Conservation (phyloP, 176 grass and related monocot species). For the Ampelocalamus luodianensis region DNA sequence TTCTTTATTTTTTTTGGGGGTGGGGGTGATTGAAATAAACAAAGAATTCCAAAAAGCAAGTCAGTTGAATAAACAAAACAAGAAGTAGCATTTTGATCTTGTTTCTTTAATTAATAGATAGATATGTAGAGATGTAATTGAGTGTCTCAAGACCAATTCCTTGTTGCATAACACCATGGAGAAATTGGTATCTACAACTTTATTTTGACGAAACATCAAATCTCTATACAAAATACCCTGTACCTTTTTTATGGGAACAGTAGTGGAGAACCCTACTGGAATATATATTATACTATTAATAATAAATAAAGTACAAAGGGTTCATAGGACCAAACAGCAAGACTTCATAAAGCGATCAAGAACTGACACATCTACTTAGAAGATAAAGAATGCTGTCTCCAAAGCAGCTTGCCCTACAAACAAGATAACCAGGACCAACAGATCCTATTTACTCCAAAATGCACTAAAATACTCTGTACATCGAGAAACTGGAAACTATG, state of each 20-base stretch:
- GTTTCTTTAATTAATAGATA: neutral
- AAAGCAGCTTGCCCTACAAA: neutral
- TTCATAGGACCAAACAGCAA: neutral
- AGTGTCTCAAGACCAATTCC: neutral
- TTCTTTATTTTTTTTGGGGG: neutral
- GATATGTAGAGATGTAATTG: neutral
- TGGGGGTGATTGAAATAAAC: neutral
- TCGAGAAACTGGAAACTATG: neutral
- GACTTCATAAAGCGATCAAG: neutral
- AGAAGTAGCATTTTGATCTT: neutral
- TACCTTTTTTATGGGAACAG: neutral
- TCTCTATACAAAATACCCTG: neutral
- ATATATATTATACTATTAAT: neutral
- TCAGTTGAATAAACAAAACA: conserved; percentile 5
- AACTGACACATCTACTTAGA: neutral
- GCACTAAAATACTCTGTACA: neutral
- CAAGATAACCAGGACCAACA: neutral
- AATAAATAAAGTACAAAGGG: neutral
- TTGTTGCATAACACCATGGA: neutral
- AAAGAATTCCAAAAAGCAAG: neutral
- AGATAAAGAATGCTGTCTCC: neutral
- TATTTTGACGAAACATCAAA: neutral
- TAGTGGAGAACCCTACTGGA: neutral
- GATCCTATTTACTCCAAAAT: neutral
- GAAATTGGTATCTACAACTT: neutral